Conservation (phyloP, 306 rosid species). For the Heteromeles arbutifolia region DNA sequence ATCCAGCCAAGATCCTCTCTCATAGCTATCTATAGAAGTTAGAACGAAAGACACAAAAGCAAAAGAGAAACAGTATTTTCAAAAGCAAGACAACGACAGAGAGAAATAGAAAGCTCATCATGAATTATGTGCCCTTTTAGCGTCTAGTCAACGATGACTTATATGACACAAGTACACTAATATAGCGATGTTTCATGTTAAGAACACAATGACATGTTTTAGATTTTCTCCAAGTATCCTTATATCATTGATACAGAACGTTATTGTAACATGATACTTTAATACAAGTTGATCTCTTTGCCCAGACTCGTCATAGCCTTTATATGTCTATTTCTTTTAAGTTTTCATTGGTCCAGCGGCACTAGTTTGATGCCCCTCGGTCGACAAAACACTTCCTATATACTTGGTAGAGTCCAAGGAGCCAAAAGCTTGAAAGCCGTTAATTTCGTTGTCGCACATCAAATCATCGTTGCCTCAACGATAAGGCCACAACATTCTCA, state of each 20-base stretch:
- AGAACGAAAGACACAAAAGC: background rate
- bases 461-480: background rate
- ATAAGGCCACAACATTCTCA: too few species aligned
- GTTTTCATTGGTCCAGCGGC: too few species aligned
- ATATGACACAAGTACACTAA: fast-evolving
- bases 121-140: background rate
- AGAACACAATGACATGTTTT: too few species aligned
- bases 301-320: too few species aligned
- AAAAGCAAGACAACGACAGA: background rate
- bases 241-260: too few species aligned
- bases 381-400: too few species aligned
- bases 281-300: too few species aligned
- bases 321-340: too few species aligned
- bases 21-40: background rate
- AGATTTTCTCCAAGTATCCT: fast-evolving
- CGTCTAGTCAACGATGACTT: fast-evolving
- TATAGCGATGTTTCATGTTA: fast-evolving
- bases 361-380: too few species aligned
- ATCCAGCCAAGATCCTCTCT: too few species aligned
- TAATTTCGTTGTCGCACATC: background rate
- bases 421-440: background rate
- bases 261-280: too few species aligned
- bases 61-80: background rate
- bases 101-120: background rate
- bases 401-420: too few species aligned